phyloP scores from a whole-genome alignment of 176 grass and related monocot species.

The barley (Hordeum vulgare) region MorexV3_pseudomolecules_assembly NC_058521.1:150427020-150427519 shows the following conservation, averaged over 20 bases:
- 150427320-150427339: conserved; percentile 57
- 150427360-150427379: conserved; percentile 69
- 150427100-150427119: background rate
- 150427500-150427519: background rate
- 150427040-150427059: conserved; percentile 76
- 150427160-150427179: background rate
- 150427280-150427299: conserved; percentile 96
- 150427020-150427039: conserved; percentile 64
- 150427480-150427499: conserved; percentile 37
- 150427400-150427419: conserved; percentile 45
- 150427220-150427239: background rate
- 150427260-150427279: background rate
- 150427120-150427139: background rate
- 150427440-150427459: conserved; percentile 89
- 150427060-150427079: conserved; percentile 9
- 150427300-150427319: conserved; percentile 92
- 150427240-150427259: background rate
- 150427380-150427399: conserved; percentile 73
- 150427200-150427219: background rate
- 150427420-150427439: conserved; percentile 72
- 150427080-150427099: background rate
- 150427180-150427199: background rate
- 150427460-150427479: conserved; percentile 84
- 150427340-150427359: conserved; percentile 80
- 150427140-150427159: background rate